Conservation (phyloP, 129 eudicot species). For the Pseudognaphalium luteoalbum region DNA sequence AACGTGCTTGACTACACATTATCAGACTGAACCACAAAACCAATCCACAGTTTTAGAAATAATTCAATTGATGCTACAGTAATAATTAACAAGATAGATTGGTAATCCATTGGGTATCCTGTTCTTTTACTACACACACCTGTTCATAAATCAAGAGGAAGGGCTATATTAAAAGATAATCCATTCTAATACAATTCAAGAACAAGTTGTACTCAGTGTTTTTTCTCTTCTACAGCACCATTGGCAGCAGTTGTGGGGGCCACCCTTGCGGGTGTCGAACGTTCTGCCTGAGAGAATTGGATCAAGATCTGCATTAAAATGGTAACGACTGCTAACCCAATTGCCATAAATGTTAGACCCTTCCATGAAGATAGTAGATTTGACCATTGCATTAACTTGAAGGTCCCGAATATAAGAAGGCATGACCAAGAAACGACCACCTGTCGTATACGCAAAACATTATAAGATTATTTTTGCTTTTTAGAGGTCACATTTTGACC, state of each 20-base stretch:
- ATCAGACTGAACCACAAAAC: slow-evolving; percentile 2
- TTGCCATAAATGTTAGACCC: slow-evolving; percentile 56
- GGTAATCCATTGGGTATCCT: neutral
- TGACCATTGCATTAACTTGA: slow-evolving; percentile 65
- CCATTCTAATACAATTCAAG: neutral
- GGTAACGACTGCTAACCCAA: slow-evolving; percentile 52
- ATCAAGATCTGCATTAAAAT: slow-evolving; percentile 80
- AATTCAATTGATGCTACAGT: slow-evolving; percentile 32
- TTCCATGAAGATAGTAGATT: slow-evolving; percentile 79
- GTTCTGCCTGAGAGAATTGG: slow-evolving; percentile 77
- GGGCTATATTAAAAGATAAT: slow-evolving; percentile 16
- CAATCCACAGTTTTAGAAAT: slow-evolving; percentile 1
- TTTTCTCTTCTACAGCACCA: slow-evolving; percentile 34
- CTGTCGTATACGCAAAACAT: slow-evolving; percentile 38
- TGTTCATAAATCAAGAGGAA: slow-evolving; percentile 28
- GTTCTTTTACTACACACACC: slow-evolving; percentile 37
- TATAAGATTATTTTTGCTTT: neutral
- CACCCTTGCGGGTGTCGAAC: slow-evolving; percentile 71
- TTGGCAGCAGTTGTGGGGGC: slow-evolving; percentile 44
- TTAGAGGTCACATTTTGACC: neutral
- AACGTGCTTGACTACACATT: neutral
- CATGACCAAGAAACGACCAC: slow-evolving; percentile 72
- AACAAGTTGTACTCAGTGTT: slow-evolving; percentile 32
- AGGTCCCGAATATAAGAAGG: slow-evolving; percentile 44
- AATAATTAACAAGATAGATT: slow-evolving; percentile 27